Conservation (phyloP, 1,284 basidiomycete genomes). For the Moniliophthora roreri region DNA sequence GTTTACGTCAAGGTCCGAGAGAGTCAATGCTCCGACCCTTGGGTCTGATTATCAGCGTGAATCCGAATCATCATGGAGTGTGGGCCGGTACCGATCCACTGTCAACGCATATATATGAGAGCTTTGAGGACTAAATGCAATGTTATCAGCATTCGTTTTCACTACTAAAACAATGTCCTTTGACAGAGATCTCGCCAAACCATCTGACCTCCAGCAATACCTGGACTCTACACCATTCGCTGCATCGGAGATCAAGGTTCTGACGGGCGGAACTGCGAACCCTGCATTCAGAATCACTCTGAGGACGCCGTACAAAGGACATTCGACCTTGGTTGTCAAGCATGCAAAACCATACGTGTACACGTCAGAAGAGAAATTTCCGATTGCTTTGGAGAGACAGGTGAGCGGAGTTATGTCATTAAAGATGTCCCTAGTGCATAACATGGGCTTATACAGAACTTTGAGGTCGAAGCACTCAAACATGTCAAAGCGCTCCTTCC, state of each 20-base stretch:
- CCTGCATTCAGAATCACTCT: slow-evolving; percentile 53
- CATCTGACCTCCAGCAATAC: slow-evolving; percentile 35
- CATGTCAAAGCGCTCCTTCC: slow-evolving; percentile 35
- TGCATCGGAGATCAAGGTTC: slow-evolving; percentile 26
- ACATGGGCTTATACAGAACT: slow-evolving; percentile 31
- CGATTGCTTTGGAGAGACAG: slow-evolving; percentile 52
- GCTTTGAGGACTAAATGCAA: no score
- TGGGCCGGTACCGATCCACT: no score
- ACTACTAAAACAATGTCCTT: not conserved
- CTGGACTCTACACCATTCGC: slow-evolving; percentile 40
- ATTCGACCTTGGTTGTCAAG: slow-evolving; percentile 52
- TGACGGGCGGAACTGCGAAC: slow-evolving; percentile 54
- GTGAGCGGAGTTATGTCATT: slow-evolving; percentile 28
- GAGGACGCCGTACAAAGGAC: slow-evolving; percentile 33
- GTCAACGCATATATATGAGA: no score
- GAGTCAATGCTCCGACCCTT: no score
- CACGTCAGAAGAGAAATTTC: slow-evolving; percentile 24
- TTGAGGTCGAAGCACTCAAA: slow-evolving; percentile 51
- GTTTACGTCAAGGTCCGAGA: no score
- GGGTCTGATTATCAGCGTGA: no score
- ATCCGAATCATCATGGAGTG: no score
- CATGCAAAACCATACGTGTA: slow-evolving; percentile 47
- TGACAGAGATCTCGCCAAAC: slow-evolving; percentile 32
- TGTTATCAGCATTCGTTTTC: no score
- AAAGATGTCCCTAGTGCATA: not conserved